Base-by-base conservation (phyloP, 345 rosid genomes). In the Citropsis articulata region DNA sequence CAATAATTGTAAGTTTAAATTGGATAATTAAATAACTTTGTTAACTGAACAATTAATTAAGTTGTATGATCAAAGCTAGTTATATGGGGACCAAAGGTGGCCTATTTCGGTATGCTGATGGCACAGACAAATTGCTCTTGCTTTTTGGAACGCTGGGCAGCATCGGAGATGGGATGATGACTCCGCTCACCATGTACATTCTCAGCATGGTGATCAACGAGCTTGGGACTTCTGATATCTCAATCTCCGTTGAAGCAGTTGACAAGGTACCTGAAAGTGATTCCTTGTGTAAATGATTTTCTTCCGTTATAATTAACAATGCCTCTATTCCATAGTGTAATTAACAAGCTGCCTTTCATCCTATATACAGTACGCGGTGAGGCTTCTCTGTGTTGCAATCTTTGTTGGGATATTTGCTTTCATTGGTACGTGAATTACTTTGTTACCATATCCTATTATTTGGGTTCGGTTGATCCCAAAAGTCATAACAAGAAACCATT, bases 81-180 rank as follows among this genome's bases (percentile, higher is more conserved):
- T 53, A 24, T 1, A 84, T 84, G 90, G 89, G 79, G 33, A 33
- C 27, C 24, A 79, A 82, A 75, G 82, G 81, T 27, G 65, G 88
- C 10, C 72, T 88, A 22, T 88, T 86, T 48, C 78, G 82, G 8
- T 86, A 62, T n/a, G 79, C 85, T 1, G 87, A 89, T 73, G 55
- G 84, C 31, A 36, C 62, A 28, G 92, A 89, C 79, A 89, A 81
- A 55, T 56, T 87, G 80, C 68, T 87, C 64, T 12, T 89, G 84
- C 10, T 86, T 57, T 42, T 82, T 50, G 90, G 92, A 65, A 74
- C 75, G 33, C 62, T 86, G 78, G 90, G 89, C 10, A 85, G 90
- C 82, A 28, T 89, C 13, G 92, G 89, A 80, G 90, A 89, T 81
- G 90, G 89, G 62, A 73, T 82, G 78, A 83, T 86, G 88, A 76